These are phyloP conservation scores for Mycena galericulata DNA, from an alignment of 768 basidiomycete species.

Conservation along the genomic window DNA sequence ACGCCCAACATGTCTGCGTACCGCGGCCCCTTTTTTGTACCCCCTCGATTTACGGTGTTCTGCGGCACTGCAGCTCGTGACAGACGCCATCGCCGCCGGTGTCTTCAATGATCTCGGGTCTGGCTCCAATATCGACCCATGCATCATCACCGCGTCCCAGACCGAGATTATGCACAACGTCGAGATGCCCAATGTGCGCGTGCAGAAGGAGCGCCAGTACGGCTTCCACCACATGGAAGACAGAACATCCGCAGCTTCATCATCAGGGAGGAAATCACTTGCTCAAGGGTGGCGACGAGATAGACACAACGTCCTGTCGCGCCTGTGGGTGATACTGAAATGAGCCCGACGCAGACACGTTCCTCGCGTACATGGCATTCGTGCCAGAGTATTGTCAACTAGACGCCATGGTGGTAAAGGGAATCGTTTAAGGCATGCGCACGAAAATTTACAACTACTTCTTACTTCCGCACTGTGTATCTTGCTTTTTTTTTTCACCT, in stretches of 20 bases:
- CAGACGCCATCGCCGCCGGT: slow-evolving; percentile 91
- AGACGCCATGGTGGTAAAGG: too few relatives aligned
- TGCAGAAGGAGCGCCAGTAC: slow-evolving; percentile 78
- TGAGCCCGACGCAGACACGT: too few relatives aligned
- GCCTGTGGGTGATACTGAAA: too few relatives aligned
- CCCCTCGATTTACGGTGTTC: neutral
- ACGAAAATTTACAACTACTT: too few relatives aligned
- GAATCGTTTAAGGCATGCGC: too few relatives aligned
- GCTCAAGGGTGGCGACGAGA: slow-evolving; percentile 59
- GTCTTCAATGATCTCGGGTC: slow-evolving; percentile 99
- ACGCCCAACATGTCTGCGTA: slow-evolving; percentile 75
- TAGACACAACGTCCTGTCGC: slow-evolving; percentile 63
- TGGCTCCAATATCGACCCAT: slow-evolving; percentile 98
- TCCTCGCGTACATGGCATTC: too few relatives aligned
- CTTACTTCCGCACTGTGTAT: too few relatives aligned
- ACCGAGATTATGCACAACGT: slow-evolving; percentile 97
- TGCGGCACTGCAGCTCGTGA: slow-evolving; percentile 86
- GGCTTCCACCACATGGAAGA: slow-evolving; percentile 90
- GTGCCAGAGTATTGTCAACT: too few relatives aligned
- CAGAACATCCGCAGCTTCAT: slow-evolving; percentile 78
- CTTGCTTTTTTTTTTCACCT: too few relatives aligned
- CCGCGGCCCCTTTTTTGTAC: neutral
- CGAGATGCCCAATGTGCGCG: slow-evolving; percentile 90
- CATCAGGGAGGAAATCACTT: slow-evolving; percentile 75
- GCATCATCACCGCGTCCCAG: slow-evolving; percentile 87